Evolutionary conservation across 192 early-diverging fungal genomes (phyloP).

Genomic region (Entomortierella beljakovae): DNA sequence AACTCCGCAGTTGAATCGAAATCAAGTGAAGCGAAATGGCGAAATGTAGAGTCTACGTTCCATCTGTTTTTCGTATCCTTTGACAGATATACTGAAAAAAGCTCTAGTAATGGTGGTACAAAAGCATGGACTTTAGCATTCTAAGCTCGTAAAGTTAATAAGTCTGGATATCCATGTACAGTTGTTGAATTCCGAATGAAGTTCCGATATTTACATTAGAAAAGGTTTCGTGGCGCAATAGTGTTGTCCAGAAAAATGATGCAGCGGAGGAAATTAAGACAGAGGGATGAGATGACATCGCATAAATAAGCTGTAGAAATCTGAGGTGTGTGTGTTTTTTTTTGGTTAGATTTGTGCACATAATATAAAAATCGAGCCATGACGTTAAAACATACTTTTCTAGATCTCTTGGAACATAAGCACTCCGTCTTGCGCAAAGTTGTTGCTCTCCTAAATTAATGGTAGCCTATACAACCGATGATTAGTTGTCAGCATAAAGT

Average conservation of each 20-base stretch:
- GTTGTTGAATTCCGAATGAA: background rate
- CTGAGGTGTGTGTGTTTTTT: too few species aligned
- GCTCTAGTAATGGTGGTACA: slow-evolving; percentile 26
- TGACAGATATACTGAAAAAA: slow-evolving; percentile 30
- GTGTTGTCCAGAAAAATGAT: slow-evolving; percentile 39
- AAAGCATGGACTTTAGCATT: slow-evolving; percentile 24
- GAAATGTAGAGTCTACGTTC: slow-evolving; percentile 22
- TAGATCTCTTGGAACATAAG: slow-evolving; percentile 21
- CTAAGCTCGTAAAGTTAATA: background rate
- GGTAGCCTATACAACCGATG: slow-evolving; percentile 19
- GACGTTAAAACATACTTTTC: slow-evolving; percentile 34
- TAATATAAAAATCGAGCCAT: too few species aligned
- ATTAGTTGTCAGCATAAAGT: too few species aligned
- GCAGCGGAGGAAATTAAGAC: slow-evolving; percentile 33
- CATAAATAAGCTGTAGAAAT: slow-evolving; percentile 30
- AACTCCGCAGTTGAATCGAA: slow-evolving; percentile 40
- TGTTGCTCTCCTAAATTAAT: slow-evolving; percentile 51
- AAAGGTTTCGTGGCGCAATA: slow-evolving; percentile 41
- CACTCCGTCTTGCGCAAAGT: slow-evolving; percentile 37
- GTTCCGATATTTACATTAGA: slow-evolving; percentile 23
- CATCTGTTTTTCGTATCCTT: slow-evolving; percentile 27
- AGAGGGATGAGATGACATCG: slow-evolving; percentile 50
- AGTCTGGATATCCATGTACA: background rate
- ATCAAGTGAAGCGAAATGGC: slow-evolving; percentile 38
- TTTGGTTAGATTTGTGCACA: too few species aligned